phyloP scores from a whole-genome alignment of 2,329 filamentous ascomycete species.

The Cytospora piceae region DNA sequence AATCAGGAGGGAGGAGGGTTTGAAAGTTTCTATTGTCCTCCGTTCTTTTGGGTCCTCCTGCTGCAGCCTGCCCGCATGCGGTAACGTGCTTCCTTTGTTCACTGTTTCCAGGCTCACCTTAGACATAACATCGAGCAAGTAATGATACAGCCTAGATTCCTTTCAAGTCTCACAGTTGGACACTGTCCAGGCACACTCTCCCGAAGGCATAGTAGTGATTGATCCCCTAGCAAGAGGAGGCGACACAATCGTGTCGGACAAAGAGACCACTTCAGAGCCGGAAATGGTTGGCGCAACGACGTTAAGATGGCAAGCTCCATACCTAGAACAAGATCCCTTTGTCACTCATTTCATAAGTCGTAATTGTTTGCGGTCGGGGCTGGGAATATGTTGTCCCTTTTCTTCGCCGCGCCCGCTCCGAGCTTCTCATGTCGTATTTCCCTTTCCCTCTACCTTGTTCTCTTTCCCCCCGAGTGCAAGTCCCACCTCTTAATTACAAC shows the following conservation, averaged over 20 bases:
- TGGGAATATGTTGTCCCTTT: background rate
- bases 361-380: background rate
- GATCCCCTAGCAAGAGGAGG: background rate
- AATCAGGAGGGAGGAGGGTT: background rate
- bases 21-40: background rate
- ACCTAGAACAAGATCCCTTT: background rate
- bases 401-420: background rate
- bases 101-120: background rate
- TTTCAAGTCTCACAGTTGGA: too few species aligned
- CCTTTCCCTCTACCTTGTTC: background rate
- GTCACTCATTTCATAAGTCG: background rate
- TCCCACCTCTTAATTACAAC: background rate
- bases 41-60: background rate
- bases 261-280: background rate
- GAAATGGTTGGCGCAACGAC: background rate
- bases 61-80: background rate
- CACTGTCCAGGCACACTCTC: background rate
- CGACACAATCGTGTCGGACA: background rate
- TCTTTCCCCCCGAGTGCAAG: background rate
- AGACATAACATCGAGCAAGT: background rate
- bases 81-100: background rate
- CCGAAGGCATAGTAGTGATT: background rate
- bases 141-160: background rate
- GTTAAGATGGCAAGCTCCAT: background rate
- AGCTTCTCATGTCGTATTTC: background rate